phyloP scores from a whole-genome alignment of 2,329 filamentous ascomycete species.

The Microsporum canis region DNA sequence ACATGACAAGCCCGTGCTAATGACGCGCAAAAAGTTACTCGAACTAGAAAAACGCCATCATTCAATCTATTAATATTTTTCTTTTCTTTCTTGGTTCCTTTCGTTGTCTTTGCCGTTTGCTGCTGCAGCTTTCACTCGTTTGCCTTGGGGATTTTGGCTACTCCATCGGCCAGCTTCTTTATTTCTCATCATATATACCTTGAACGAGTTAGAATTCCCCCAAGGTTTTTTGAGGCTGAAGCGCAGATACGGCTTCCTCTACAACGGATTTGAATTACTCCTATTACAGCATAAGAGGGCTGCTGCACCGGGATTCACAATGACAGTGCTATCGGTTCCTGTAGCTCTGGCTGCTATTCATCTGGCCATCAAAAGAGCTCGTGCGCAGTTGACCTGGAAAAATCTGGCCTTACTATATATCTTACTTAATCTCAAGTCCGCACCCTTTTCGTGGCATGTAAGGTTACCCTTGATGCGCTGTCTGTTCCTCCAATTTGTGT shows the following conservation, averaged over 20 bases:
- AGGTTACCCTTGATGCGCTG: constrained; percentile 18
- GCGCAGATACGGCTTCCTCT: neutral
- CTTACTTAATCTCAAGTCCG: constrained; percentile 58
- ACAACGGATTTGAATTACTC: neutral
- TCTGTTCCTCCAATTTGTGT: neutral
- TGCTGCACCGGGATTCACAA: neutral
- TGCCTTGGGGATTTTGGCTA: neutral
- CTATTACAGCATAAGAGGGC: neutral
- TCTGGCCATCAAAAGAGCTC: constrained; percentile 7
- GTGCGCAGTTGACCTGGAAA: constrained; percentile 21
- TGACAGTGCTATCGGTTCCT: constrained; percentile 2
- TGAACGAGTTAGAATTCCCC: neutral
- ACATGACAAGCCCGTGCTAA: neutral
- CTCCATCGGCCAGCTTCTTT: neutral
- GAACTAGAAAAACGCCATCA: neutral
- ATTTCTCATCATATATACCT: neutral
- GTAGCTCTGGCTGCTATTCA: neutral
- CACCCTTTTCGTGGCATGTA: constrained; percentile 69
- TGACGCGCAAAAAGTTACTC: neutral
- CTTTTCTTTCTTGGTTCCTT: neutral
- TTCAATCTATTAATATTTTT: neutral
- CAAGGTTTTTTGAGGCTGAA: neutral
- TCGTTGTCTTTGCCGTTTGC: neutral
- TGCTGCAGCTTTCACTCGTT: neutral
- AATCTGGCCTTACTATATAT: constrained; percentile 41